Evolutionary conservation across 2,329 filamentous ascomycete species (phyloP).

Genomic region (Pestalotiopsis sp.): DNA sequence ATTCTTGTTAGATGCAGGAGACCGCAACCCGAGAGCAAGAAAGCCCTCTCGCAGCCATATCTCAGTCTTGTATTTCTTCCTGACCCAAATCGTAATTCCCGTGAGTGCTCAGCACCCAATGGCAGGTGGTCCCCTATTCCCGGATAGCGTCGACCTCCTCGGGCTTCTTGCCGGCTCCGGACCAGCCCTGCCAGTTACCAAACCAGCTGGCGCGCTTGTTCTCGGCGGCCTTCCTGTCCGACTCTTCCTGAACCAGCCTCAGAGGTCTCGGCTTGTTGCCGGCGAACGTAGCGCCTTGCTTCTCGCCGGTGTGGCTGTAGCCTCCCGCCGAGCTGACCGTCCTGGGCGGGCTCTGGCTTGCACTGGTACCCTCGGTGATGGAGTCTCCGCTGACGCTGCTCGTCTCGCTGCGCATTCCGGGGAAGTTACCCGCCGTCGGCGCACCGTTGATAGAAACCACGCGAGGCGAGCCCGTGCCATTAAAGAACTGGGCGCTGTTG

Average conservation of each 20-base stretch:
- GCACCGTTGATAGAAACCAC: constrained; percentile 47
- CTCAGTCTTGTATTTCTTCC: background rate
- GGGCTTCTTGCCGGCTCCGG: constrained; percentile 52
- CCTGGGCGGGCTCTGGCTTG: constrained; percentile 55
- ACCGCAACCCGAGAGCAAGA: background rate
- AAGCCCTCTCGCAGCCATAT: background rate
- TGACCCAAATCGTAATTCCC: background rate
- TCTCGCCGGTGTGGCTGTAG: constrained; percentile 42
- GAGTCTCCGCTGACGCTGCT: constrained; percentile 71
- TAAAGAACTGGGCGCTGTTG: constrained; percentile 67
- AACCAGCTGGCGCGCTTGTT: constrained; percentile 69
- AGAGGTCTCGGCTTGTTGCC: constrained; percentile 82
- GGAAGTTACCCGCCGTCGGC: constrained; percentile 67
- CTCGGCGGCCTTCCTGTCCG: constrained; percentile 44
- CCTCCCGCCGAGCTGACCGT: constrained; percentile 28
- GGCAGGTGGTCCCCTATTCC: constrained; percentile 22
- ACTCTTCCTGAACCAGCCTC: constrained; percentile 81
- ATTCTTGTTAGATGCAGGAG: background rate
- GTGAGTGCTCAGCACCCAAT: background rate
- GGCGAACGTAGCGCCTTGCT: constrained; percentile 62
- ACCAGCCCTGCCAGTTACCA: constrained; percentile 50
- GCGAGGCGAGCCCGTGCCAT: constrained; percentile 25
- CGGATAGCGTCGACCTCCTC: constrained; percentile 24
- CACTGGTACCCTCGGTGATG: constrained; percentile 50
- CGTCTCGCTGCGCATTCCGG: constrained; percentile 69